Base-by-base conservation (phyloP, 1,284 basidiomycete species). In the Blastosporella zonata region DNA sequence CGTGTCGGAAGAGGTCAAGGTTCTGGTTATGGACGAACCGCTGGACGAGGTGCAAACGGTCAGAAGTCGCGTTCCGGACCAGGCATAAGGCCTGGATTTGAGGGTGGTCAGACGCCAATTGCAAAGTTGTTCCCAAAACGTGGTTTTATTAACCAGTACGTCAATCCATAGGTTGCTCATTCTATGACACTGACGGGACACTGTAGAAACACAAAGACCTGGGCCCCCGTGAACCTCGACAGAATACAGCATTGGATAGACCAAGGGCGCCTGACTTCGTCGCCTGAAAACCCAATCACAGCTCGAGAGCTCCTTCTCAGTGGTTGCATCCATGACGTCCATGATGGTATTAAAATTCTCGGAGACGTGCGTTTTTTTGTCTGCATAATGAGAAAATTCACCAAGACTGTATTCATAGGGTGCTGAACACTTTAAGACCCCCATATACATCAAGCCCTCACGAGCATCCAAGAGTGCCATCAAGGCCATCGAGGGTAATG, bases 91-190 rank as follows among this genome's bases (percentile, higher is more conserved):
- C 76, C 82, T 23, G 84, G 87, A 5, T 99, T 98, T 59, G 95
- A 97, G 67, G 96, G 96, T 63, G 96, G 96, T 57, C 96, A 98
- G 68, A 97, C 94, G 18, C 91, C 96, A 6, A 81, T 99, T 49
- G 87, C 86, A n/a, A 86, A 93, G 57, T 74, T 87, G 39, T 91
- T 95, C 64, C 96, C 96, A 7, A 99, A 99, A 74, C 80, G 85
- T 40, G 96, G 96, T 38, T 99, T 98, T 67, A 79, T 85, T 52
- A 98, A 97, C 71, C 81, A 84, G 94, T 95, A 62, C 63, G 90
- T 77, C 33, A 10, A 35, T 6, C 18, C 13, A 13, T 12, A 31
- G 29, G 34, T 51, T 51, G 29, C 10, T 23, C 44, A 3, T 34
- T 23, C 40, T 34, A 53, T 28, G 28, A 35, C 43, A 20, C 22